phyloP scores from a whole-genome alignment of 202 grass and related monocot genomes.

The Setaria italica region DNA sequence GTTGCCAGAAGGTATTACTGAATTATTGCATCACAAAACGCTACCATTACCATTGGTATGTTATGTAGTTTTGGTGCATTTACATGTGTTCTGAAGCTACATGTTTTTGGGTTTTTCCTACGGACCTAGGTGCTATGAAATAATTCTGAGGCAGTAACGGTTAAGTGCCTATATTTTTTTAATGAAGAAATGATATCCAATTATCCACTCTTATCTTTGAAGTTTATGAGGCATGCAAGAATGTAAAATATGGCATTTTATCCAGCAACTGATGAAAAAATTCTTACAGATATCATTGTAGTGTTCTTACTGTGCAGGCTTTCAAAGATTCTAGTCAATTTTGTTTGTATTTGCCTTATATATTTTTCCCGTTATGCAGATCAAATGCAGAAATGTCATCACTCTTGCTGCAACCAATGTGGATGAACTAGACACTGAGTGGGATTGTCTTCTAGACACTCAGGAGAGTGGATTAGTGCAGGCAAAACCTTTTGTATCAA shows the following conservation, averaged over 20 bases:
- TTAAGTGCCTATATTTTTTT: not conserved
- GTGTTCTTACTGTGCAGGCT: not conserved
- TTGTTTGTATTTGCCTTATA: slow-evolving; percentile 29
- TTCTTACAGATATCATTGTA: slow-evolving; percentile 32
- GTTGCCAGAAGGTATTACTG: slow-evolving; percentile 96
- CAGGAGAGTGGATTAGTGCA: slow-evolving; percentile 58
- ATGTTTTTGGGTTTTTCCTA: slow-evolving; percentile 19
- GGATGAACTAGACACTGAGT: slow-evolving; percentile 78
- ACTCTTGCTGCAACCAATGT: slow-evolving; percentile 89
- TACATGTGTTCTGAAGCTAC: slow-evolving; percentile 32
- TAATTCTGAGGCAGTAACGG: not conserved
- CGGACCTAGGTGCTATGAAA: slow-evolving; percentile 24
- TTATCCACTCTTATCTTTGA: not conserved
- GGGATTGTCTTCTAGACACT: slow-evolving; percentile 88
- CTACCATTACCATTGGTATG: slow-evolving; percentile 87
- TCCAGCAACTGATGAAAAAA: slow-evolving; percentile 35
- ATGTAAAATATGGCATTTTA: slow-evolving; percentile 23
- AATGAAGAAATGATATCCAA: not conserved
- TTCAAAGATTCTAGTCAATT: not conserved
- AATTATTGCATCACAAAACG: slow-evolving; percentile 81
- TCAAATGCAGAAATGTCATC: slow-evolving; percentile 96
- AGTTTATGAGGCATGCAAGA: slow-evolving; percentile 21
- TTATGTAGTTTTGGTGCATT: slow-evolving; percentile 48
- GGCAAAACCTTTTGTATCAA: slow-evolving; percentile 67
- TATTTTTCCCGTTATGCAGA: slow-evolving; percentile 65